phyloP scores from a whole-genome alignment of 78 protist species.

The Dictyostelium firmibasis region DNA sequence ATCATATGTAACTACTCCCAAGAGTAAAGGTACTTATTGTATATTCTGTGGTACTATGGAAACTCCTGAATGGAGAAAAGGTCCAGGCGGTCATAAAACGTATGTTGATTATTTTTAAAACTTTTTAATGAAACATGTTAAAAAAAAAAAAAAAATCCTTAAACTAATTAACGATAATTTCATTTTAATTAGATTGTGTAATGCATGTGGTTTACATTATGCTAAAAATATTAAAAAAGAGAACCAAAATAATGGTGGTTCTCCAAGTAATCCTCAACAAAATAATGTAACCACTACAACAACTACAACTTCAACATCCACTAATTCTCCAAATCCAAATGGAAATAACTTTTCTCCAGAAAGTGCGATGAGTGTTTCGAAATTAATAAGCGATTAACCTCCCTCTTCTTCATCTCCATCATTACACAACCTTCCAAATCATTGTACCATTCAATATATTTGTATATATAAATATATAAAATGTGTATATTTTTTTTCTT shows the following conservation, averaged over 20 bases:
- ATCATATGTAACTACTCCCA: slow-evolving; percentile 65
- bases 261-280: background rate
- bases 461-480: too few relatives aligned
- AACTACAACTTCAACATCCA: background rate
- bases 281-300: background rate
- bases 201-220: slow-evolving; percentile 84
- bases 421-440: background rate
- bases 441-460: background rate
- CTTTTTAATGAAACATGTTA: too few relatives aligned
- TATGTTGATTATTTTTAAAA: background rate
- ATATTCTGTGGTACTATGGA: slow-evolving; percentile 56
- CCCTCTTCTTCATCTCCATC: background rate
- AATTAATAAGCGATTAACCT: background rate
- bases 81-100: slow-evolving; percentile 75
- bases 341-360: background rate
- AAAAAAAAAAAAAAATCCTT: background rate
- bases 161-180: too few relatives aligned
- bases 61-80: slow-evolving; percentile 84
- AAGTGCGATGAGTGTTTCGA: slow-evolving; percentile 1
- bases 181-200: slow-evolving; percentile 40
- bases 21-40: slow-evolving; percentile 51
- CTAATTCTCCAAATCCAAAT: background rate
- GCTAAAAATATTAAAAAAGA: slow-evolving; percentile 78
- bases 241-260: background rate
- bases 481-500: too few relatives aligned